phyloP scores from a whole-genome alignment of 2,329 filamentous ascomycete genomes.

The Cercospora canescens region DNA sequence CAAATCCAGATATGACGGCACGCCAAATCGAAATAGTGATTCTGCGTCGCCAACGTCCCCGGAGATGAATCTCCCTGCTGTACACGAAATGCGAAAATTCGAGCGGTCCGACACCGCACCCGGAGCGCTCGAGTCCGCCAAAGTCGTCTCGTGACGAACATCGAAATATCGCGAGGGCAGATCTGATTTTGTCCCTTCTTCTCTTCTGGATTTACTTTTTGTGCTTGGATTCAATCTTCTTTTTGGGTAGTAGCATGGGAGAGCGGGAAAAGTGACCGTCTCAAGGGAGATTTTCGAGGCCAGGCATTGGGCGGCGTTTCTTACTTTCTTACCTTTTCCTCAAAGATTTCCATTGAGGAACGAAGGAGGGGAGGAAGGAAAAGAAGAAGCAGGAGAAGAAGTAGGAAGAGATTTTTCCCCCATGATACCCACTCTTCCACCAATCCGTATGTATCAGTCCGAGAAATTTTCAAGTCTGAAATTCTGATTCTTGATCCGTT shows the following conservation, averaged over 20 bases:
- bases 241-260: neutral
- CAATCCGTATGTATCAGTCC: neutral
- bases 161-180: neutral
- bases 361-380: neutral
- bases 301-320: neutral
- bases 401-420: neutral
- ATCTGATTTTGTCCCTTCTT: neutral
- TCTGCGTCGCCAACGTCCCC: constrained; percentile 1
- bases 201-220: too few relatives aligned
- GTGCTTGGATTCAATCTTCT: neutral
- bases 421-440: neutral
- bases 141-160: neutral
- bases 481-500: too few relatives aligned
- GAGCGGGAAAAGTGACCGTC: neutral
- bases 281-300: neutral
- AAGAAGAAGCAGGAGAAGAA: neutral
- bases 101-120: constrained; percentile 22
- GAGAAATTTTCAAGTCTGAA: neutral
- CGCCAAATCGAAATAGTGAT: constrained; percentile 22
- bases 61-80: neutral
- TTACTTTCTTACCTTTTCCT: neutral
- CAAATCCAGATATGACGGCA: constrained; percentile 40
- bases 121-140: constrained; percentile 15
- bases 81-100: constrained; percentile 1
- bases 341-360: neutral